Conservation (phyloP, 2,329 filamentous ascomycete species). For the Talaromyces verruculosus region DNA sequence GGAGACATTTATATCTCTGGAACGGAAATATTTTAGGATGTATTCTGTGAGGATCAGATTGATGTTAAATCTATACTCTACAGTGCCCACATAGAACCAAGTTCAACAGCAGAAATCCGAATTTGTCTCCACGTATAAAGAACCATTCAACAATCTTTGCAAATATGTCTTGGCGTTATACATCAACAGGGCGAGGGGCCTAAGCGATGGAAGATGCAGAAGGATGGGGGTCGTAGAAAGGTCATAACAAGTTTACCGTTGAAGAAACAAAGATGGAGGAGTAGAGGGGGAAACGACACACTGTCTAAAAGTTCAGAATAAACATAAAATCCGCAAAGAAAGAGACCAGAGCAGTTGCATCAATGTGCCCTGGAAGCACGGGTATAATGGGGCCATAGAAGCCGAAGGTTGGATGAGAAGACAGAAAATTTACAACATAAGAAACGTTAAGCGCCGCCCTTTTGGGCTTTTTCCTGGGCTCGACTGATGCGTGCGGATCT, state of each 20-base stretch:
- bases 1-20: neutral
- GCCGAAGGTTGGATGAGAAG: slow-evolving; percentile 4
- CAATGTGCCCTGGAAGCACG: slow-evolving; percentile 21
- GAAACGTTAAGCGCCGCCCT: slow-evolving; percentile 48
- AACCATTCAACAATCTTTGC: neutral
- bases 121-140: neutral
- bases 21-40: neutral
- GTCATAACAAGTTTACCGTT: neutral
- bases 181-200: slow-evolving; percentile 9
- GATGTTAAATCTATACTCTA: slow-evolving; percentile 20
- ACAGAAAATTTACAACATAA: slow-evolving; percentile 24
- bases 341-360: slow-evolving; percentile 13
- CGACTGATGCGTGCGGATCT: slow-evolving; percentile 80
- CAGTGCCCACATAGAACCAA: slow-evolving; percentile 3
- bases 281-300: neutral
- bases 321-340: slow-evolving; percentile 6
- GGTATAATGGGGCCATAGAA: slow-evolving; percentile 19
- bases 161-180: slow-evolving; percentile 12
- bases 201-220: slow-evolving; percentile 4
- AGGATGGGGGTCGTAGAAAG: neutral
- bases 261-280: neutral
- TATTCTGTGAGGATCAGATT: neutral
- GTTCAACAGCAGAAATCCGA: neutral
- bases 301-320: slow-evolving; percentile 5
- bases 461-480: slow-evolving; percentile 78